Evolutionary conservation across 1,284 basidiomycete species (phyloP), one percentile per base, ranked within the genome.

Genomic region (Singerocomus inundabilis): DNA sequence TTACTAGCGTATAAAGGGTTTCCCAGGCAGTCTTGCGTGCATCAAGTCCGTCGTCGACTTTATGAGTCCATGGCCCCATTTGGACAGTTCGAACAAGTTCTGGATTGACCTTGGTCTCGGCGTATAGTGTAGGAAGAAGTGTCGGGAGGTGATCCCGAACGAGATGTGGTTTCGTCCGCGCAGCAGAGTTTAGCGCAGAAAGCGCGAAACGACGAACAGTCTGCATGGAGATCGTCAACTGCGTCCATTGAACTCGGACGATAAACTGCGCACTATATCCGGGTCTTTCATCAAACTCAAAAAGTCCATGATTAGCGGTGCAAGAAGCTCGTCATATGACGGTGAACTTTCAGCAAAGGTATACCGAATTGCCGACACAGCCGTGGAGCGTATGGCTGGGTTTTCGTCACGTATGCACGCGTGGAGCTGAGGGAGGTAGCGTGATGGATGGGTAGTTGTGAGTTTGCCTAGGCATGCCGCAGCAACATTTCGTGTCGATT

Each of bases 41-140:
- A 57, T 97, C 93, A 10, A 97, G 76, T 44, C 94, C 93, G 58
- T 96, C 93, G 61, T 97, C 93, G 31, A 93, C 90, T 65, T 89
- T 92, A 69, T 96, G 93, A 46, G 90, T 94, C 88, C 94, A 99
- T 1, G 97, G 97, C 13, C 97, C 97, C 97, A 99, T 98, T 64
- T 92, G 87, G 8, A 99, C 94, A 6, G 89, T 91, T 29, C 92
- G 84, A 61, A 98, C 88, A 48, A 98, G 82, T 32, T 89, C 84
- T 13, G 82, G 78, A 60, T 93, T 91, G 61, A 94, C 72, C 30
- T 79, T 69, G 0, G 93, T 96, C 72, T 96, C 92, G 42, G 80
- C 77, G 72, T 98, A 98, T 16, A 99, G 75, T 51, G 79, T 80
- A 0, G 94, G 93, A 39, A 98, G 75, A 2, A 99, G 76, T 0